Percentiles rank a stretch among this genome's conserved stretches.
These are phyloP conservation scores for Trametes pubescens DNA, from an alignment of 1,284 basidiomycete genomes.

Conservation along the genomic window DNA sequence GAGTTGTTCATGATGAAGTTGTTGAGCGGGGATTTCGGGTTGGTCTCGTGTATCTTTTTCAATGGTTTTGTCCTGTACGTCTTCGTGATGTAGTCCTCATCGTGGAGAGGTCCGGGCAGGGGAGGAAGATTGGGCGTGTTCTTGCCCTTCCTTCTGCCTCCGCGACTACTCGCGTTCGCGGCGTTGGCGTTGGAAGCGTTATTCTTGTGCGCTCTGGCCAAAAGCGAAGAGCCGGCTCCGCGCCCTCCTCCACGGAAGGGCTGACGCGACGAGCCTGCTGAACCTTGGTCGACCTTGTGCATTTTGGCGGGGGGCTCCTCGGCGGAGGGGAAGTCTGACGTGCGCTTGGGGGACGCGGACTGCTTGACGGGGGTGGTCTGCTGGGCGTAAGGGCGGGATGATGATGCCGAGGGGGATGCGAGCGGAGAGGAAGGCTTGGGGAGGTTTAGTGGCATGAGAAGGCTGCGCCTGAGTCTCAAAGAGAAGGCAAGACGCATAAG, in stretches of 20 bases:
- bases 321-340: constrained; percentile 25
- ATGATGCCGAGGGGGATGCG: constrained; percentile 38
- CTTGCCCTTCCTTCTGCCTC: constrained; percentile 27
- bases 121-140: constrained; percentile 15
- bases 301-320: constrained; percentile 37
- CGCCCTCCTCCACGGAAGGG: constrained; percentile 28
- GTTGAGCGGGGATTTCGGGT: constrained; percentile 56
- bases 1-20: constrained; percentile 41
- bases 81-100: constrained; percentile 41
- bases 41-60: constrained; percentile 45
- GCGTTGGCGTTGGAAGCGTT: constrained; percentile 19
- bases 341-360: constrained; percentile 29
- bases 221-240: constrained; percentile 31
- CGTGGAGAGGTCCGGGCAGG: constrained; percentile 40
- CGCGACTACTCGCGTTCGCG: constrained; percentile 12
- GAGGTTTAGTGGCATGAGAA: constrained; percentile 65
- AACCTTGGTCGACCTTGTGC: constrained; percentile 32
- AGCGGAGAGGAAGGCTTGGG: constrained; percentile 38
- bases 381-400: constrained; percentile 35
- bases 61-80: constrained; percentile 40
- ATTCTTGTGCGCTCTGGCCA: constrained; percentile 33
- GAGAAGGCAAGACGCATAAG: constrained; percentile 60
- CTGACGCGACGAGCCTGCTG: constrained; percentile 28
- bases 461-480: constrained; percentile 57
- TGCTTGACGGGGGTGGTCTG: constrained; percentile 28